Evolutionary conservation across 441 rosid genomes (phyloP).

Genomic region (Adansonia gregorii): DNA sequence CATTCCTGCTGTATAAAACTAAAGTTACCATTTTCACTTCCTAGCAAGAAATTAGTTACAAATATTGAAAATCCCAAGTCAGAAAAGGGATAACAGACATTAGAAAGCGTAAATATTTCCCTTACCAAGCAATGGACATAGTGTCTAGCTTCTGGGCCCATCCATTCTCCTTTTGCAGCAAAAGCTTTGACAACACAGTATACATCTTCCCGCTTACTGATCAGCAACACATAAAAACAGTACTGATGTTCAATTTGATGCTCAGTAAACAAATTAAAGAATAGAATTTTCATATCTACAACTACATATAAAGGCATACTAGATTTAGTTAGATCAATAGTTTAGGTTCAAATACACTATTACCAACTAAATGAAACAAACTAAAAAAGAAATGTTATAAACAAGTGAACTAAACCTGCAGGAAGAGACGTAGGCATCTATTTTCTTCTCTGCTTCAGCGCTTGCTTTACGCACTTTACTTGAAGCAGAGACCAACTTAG

Average conservation of each 20-base stretch:
- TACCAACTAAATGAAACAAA: conserved; percentile 15
- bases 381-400: not conserved
- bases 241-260: conserved; percentile 32
- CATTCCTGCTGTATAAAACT: not conserved
- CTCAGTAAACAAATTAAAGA: conserved; percentile 24
- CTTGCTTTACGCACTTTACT: conserved; percentile 78
- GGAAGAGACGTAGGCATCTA: conserved; percentile 58
- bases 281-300: not conserved
- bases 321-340: not conserved
- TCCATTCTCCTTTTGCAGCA: conserved; percentile 65
- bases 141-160: conserved; percentile 56
- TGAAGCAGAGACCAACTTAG: conserved; percentile 65
- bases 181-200: conserved; percentile 72
- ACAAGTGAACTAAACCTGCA: conserved; percentile 63
- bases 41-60: not conserved
- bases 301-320: conserved; percentile 6
- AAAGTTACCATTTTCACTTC: conserved; percentile 6
- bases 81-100: not conserved
- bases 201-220: conserved; percentile 86
- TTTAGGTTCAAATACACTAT: not conserved
- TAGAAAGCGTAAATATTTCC: conserved; percentile 35
- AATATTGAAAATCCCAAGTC: not conserved
- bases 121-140: conserved; percentile 80
- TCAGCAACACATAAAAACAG: conserved; percentile 21
- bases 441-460: conserved; percentile 76